Evolutionary conservation across 2,329 filamentous ascomycete genomes (phyloP).

Genomic region (Ceratocystiopsis brevicomis): DNA sequence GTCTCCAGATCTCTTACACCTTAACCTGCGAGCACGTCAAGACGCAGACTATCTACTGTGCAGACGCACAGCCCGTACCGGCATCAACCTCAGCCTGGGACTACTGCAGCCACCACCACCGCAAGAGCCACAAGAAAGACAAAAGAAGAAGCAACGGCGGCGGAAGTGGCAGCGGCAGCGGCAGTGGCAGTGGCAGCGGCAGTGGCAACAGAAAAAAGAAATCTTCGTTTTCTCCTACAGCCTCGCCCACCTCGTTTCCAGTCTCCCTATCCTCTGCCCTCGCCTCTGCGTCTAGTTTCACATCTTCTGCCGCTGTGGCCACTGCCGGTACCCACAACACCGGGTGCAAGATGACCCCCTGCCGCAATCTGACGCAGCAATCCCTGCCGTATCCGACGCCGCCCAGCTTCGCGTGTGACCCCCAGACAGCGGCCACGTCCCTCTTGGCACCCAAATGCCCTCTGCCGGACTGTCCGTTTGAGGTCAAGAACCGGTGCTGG

Average conservation of each 20-base stretch:
- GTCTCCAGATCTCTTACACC: conserved; percentile 29
- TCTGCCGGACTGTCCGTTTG: conserved; percentile 28
- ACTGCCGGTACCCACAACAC: no score
- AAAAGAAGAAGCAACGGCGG: background rate
- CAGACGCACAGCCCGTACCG: conserved; percentile 16
- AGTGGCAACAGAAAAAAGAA: conserved; percentile 2
- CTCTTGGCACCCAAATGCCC: conserved; percentile 24
- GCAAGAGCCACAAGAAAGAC: background rate
- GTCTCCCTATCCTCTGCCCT: background rate
- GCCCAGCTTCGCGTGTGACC: conserved; percentile 19
- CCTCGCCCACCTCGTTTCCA: conserved; percentile 8
- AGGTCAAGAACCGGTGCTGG: conserved; percentile 29
- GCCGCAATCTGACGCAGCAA: conserved; percentile 23
- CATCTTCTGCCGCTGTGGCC: no score
- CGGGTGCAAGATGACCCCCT: conserved; percentile 14
- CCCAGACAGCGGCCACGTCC: conserved; percentile 12
- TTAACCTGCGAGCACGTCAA: conserved; percentile 32
- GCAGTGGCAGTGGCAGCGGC: no score
- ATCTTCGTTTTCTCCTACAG: conserved; percentile 7
- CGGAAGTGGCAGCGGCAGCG: conserved; percentile 1
- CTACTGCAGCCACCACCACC: background rate
- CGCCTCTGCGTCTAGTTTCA: no score
- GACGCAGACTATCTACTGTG: conserved; percentile 25
- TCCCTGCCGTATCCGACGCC: conserved; percentile 29
- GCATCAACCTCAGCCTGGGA: background rate